These are phyloP conservation scores for Oryza australiensis DNA, from an alignment of 176 grass and related monocot species.

Conservation along the genomic window DNA sequence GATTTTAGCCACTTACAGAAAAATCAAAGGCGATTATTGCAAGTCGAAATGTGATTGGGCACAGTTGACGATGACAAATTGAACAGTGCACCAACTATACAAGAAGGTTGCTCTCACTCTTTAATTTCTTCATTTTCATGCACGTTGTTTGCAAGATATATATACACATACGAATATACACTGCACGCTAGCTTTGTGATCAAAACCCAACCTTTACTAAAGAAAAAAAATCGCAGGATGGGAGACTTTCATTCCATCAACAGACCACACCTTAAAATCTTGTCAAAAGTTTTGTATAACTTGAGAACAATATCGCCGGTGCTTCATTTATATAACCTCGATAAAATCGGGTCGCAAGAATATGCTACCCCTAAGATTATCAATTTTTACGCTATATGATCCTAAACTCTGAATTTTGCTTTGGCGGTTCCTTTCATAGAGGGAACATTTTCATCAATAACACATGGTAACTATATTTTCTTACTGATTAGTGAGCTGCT, in stretches of 20 bases:
- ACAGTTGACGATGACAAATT: conserved; percentile 23
- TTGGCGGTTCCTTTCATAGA: no score
- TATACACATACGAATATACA: not conserved
- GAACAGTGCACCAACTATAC: not conserved
- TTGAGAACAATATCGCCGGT: not conserved
- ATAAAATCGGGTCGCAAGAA: no score
- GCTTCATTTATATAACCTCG: not conserved
- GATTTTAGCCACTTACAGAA: not conserved
- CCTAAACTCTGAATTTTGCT: no score
- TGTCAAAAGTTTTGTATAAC: not conserved
- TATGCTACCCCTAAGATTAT: no score
- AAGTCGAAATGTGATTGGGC: conserved; percentile 25
- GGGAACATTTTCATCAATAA: no score
- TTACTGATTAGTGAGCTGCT: not conserved
- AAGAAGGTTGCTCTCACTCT: not conserved
- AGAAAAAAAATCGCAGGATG: not conserved
- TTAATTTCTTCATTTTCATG: not conserved
- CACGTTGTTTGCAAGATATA: not conserved
- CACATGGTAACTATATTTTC: no score
- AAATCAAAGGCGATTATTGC: not conserved
- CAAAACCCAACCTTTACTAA: not conserved
- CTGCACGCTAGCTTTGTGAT: not conserved
- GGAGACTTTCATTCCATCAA: not conserved
- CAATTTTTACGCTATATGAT: no score
- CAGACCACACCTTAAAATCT: not conserved